Percentiles rank a stretch among this genome's conserved stretches.
Conservation (phyloP, 257 asterid species). For the Coffea canephora region DNA sequence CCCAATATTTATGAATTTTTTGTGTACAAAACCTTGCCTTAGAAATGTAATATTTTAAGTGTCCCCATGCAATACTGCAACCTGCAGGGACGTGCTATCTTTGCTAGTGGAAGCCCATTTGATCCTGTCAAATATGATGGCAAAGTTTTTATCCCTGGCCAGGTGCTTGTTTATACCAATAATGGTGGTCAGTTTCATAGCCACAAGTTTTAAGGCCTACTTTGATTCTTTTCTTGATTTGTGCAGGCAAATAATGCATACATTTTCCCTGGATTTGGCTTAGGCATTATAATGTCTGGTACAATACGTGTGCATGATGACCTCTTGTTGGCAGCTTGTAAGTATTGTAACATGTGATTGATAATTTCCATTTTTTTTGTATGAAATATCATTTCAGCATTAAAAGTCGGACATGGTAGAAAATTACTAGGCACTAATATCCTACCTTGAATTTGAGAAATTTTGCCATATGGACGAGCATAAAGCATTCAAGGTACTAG, state of each 20-base stretch:
- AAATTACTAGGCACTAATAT: neutral
- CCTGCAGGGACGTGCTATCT: conserved; percentile 65
- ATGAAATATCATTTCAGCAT: neutral
- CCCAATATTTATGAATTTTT: conserved; percentile 34
- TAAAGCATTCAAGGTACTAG: neutral
- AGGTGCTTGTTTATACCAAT: conserved; percentile 23
- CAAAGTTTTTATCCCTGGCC: conserved; percentile 52
- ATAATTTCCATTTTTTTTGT: neutral
- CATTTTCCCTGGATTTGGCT: conserved; percentile 88
- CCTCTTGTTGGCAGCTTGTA: conserved; percentile 93
- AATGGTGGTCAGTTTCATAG: neutral
- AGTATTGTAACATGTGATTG: conserved; percentile 28
- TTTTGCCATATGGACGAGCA: neutral
- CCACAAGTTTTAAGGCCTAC: neutral
- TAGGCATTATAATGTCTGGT: conserved; percentile 87
- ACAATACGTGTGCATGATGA: conserved; percentile 92
- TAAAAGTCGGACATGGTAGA: too few species aligned
- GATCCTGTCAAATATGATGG: conserved; percentile 50
- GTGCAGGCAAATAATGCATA: conserved; percentile 82
- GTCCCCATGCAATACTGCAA: conserved; percentile 34
- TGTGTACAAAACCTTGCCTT: conserved; percentile 4
- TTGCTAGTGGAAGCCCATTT: conserved; percentile 80
- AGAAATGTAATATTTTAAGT: neutral
- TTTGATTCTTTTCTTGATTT: neutral
- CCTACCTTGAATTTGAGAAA: neutral